Base-by-base conservation (phyloP, 208 protist species). In the Herpetomonas tarakana region DNA sequence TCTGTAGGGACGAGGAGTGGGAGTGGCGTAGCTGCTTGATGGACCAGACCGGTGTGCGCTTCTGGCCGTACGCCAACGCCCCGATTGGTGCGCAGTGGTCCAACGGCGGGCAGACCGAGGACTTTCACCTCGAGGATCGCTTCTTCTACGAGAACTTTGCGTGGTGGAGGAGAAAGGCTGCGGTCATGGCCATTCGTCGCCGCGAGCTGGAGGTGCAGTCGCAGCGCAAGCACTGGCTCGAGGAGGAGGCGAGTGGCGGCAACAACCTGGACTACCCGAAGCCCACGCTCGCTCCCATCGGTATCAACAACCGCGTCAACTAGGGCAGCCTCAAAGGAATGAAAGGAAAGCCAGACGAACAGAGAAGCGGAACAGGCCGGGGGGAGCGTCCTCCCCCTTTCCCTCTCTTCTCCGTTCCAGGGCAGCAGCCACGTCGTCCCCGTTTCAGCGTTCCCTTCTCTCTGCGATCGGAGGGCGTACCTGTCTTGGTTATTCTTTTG, bases 11-110 rank as follows among this genome's bases (percentile, higher is more conserved):
- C 60, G 89, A 96, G 62, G 89, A 96, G 74, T 96, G 86, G 83
- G 86, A 96, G 78, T 96, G 89, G 89, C 89, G 89, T n/a, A 92
- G 66, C 45, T 96, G 89, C 64, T 56, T 96, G 53, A 96, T 96
- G 89, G 89, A 96, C 59, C 81, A 92, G 59, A 96, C 89, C 0
- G 89, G 89, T 18, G 71, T 93, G 21, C 89, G 89, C 55, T 96
- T 96, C 66, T 96, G 83, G 79, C 89, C 89, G 1, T 96, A 96
- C 68, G 89, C 89, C 12, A 96, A 96, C 61, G 86, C 89, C 3
- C 86, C 86, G 18, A 77, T 91, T 50, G 86, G 81, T 19, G 85
- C 86, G 9, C 74, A 69, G 46, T 96, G 83, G 83, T 91, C 81
- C 57, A 96, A 96, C 55, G 89, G 89, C 49, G 89, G 89, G 9